phyloP scores from a whole-genome alignment of 257 asterid genomes.

The Solanum corneliomulleri region DNA sequence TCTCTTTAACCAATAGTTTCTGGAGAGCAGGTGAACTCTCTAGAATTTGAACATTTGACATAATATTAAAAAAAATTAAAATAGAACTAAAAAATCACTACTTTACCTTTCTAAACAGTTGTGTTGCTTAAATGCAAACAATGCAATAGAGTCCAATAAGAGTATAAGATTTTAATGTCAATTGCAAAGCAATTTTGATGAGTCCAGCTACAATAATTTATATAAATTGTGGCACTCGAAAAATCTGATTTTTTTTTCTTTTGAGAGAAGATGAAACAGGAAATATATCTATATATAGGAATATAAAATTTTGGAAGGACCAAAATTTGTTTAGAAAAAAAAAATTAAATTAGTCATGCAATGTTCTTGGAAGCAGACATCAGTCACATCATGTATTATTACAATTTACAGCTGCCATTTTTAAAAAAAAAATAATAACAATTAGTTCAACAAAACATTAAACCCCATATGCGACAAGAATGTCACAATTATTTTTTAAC shows the following conservation, averaged over 20 bases:
- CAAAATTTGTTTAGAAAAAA: neutral
- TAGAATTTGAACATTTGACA: neutral
- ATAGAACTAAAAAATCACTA: neutral
- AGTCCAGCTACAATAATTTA: neutral
- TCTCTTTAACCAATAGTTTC: neutral
- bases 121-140: neutral
- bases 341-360: neutral
- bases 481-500: no score
- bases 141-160: neutral
- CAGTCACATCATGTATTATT: neutral
- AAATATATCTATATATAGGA: neutral
- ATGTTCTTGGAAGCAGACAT: constrained; percentile 5
- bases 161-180: neutral
- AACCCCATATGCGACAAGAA: neutral
- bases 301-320: neutral
- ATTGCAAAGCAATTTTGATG: neutral
- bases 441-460: neutral
- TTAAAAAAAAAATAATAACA: neutral
- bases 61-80: neutral
- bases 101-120: neutral
- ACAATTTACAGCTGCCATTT: constrained; percentile 20
- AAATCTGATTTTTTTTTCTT: neutral
- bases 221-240: neutral
- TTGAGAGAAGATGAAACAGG: neutral
- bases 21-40: neutral